Percentiles rank a stretch among this genome's conserved stretches.
phyloP scores from a whole-genome alignment of 208 protist genomes.

The Wallacemonas rigidus region DNA sequence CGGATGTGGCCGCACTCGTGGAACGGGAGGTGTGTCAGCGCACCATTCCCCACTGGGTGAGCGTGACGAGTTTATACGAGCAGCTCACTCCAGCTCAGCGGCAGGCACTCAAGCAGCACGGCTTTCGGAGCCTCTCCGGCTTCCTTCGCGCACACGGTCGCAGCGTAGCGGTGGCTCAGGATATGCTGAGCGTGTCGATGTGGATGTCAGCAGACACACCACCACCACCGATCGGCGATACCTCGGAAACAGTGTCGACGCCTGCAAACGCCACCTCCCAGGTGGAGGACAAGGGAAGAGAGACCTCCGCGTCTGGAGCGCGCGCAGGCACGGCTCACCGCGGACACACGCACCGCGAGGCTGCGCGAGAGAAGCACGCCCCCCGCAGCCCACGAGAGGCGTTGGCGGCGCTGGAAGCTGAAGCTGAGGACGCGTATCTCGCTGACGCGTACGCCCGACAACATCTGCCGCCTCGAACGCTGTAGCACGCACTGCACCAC shows the following conservation, averaged over 20 bases:
- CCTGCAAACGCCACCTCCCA: too few species aligned
- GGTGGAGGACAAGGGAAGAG: too few species aligned
- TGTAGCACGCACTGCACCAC: too few species aligned
- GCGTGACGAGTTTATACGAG: slow-evolving; percentile 82
- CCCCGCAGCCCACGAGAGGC: slow-evolving; percentile 8
- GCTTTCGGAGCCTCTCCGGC: slow-evolving; percentile 76
- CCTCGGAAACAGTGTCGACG: too few species aligned
- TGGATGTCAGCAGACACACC: slow-evolving; percentile 54
- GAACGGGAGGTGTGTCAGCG: slow-evolving; percentile 56
- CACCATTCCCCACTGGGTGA: slow-evolving; percentile 84
- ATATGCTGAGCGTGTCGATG: slow-evolving; percentile 86
- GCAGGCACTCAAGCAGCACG: slow-evolving; percentile 51
- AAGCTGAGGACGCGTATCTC: slow-evolving; percentile 6
- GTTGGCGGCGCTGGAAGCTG: slow-evolving; percentile 7
- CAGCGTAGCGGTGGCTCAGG: slow-evolving; percentile 72
- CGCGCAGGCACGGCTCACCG: neutral
- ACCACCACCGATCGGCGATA: slow-evolving; percentile 9
- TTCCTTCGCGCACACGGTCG: slow-evolving; percentile 82
- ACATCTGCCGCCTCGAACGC: neutral
- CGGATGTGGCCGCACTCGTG: slow-evolving; percentile 61
- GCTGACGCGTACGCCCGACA: slow-evolving; percentile 3
- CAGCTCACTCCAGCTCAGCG: slow-evolving; percentile 67
- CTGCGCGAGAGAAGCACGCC: neutral
- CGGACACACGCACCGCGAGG: neutral
- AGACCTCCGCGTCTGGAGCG: too few species aligned